Base-by-base conservation (phyloP, 129 eudicot genomes). In the Helianthus tuberosus region DNA sequence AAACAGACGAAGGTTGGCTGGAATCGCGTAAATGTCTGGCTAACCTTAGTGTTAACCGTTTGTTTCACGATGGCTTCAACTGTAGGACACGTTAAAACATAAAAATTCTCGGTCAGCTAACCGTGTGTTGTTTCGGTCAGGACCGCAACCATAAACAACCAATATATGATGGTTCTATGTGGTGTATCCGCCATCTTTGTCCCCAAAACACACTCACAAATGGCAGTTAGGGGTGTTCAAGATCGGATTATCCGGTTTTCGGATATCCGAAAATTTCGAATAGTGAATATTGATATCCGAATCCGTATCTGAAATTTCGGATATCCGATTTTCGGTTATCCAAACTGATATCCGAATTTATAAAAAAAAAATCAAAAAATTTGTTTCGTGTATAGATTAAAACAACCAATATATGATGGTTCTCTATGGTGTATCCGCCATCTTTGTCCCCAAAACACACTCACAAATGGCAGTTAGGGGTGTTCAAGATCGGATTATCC, bases 1-100 rank as follows among this genome's bases (percentile, higher is more conserved):
- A 64, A 86, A 89, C 55, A 93, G 87, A 17, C 98, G 96, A 70
- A 93, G 83, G 32, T 96, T 93, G 69, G 89, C 92, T 13, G 93
- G 98, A 82, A 88, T 71, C 4, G 98, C 0, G 86, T 83, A 35
- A 70, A 75, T 4, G 95, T 85, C 78, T 89, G 90, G 68, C 71
- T 79, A 13, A 80, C 66, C 80, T 93, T 89, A 2, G 69, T 65
- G 9, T 70, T 14, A 38, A 93, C 96, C 5, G 85, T 79, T 38
- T 84, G 90, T 54, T 71, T 74, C 1, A 89, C 96, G 23, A 87
- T 64, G 52, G 14, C 11, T 70, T 93, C 98, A 1, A 86, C 92
- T 25, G 25, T 66, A 0, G 98, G 95, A 69, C 98, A 93, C 3
- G 82, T 86, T 20, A 74, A 50, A 41, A 80, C 71, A 23, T 92